Conservation (phyloP, 1,284 basidiomycete species). For the Filobasidium uniguttulatum region DNA sequence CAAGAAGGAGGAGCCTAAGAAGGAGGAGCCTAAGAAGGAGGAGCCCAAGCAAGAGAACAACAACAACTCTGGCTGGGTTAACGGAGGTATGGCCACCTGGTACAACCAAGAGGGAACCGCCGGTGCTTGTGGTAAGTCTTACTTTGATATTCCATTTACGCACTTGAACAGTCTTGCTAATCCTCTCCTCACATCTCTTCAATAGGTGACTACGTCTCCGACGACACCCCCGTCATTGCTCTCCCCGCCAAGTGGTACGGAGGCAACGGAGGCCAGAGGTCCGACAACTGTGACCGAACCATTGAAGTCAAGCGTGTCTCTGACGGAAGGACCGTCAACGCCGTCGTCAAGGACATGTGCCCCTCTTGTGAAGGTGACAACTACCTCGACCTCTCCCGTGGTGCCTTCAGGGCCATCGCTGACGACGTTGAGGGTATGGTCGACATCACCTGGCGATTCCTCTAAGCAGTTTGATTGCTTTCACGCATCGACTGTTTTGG, state of each 20-base stretch:
- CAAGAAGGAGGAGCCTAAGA: conserved; percentile 14
- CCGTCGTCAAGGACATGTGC: conserved; percentile 63
- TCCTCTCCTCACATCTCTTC: no score
- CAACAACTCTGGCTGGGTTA: conserved; percentile 11
- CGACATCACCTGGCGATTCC: conserved; percentile 44
- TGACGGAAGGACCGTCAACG: conserved; percentile 48
- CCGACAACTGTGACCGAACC: conserved; percentile 47
- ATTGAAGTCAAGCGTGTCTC: conserved; percentile 49
- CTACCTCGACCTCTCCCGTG: conserved; percentile 65
- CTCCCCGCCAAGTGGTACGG: conserved; percentile 14
- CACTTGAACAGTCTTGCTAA: no score
- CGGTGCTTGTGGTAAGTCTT: conserved; percentile 65
- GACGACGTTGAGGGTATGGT: conserved; percentile 47
- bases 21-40: conserved; percentile 17
- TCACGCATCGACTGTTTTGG: no score
- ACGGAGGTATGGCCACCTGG: conserved; percentile 46
- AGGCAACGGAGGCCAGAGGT: conserved; percentile 16
- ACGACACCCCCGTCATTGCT: not conserved
- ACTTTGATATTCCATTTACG: no score
- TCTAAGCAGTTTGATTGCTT: conserved; percentile 34
- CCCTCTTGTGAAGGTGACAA: conserved; percentile 52
- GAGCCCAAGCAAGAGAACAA: not conserved
- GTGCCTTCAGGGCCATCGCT: conserved; percentile 55
- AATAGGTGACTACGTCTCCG: conserved; percentile 1
- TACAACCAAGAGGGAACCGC: conserved; percentile 51